Conservation (phyloP, 371 early-diverging fungal species). For the Mortierella sp. region DNA sequence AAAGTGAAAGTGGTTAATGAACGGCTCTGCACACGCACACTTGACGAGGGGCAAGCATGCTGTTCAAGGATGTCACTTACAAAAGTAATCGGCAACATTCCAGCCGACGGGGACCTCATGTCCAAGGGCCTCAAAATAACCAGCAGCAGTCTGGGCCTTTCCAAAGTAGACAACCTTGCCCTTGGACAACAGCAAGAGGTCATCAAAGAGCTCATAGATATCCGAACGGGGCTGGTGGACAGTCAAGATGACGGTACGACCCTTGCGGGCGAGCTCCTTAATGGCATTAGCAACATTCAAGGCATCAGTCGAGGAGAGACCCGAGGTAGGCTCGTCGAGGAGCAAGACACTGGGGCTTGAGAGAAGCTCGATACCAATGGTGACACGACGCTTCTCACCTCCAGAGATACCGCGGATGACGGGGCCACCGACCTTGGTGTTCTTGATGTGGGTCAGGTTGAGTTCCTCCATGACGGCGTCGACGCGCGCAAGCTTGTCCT, state of each 20-base stretch:
- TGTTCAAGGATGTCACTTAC: constrained; percentile 15
- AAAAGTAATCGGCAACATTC: constrained; percentile 91
- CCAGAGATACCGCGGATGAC: constrained; percentile 80
- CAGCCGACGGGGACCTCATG: constrained; percentile 87
- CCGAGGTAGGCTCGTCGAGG: constrained; percentile 66
- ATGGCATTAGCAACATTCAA: constrained; percentile 88
- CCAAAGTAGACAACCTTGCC: constrained; percentile 88
- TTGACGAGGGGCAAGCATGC: background rate
- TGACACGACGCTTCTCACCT: constrained; percentile 76
- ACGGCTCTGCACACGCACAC: background rate
- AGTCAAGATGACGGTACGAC: constrained; percentile 90
- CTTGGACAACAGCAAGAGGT: constrained; percentile 85
- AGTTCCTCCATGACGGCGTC: constrained; percentile 83
- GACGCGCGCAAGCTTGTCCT: constrained; percentile 71
- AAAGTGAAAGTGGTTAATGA: background rate
- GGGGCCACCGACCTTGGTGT: constrained; percentile 87
- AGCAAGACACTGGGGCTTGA: constrained; percentile 71
- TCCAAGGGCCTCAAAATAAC: constrained; percentile 77
- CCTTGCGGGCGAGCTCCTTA: constrained; percentile 80
- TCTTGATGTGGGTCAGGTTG: constrained; percentile 82
- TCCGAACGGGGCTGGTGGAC: constrained; percentile 96
- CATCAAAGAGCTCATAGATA: constrained; percentile 88
- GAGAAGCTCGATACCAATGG: constrained; percentile 78
- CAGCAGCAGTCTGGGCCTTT: constrained; percentile 62
- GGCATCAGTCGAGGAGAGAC: constrained; percentile 90